These are phyloP conservation scores for Pachyrhizus erosus DNA, from an alignment of 306 rosid species.

Conservation along the genomic window DNA sequence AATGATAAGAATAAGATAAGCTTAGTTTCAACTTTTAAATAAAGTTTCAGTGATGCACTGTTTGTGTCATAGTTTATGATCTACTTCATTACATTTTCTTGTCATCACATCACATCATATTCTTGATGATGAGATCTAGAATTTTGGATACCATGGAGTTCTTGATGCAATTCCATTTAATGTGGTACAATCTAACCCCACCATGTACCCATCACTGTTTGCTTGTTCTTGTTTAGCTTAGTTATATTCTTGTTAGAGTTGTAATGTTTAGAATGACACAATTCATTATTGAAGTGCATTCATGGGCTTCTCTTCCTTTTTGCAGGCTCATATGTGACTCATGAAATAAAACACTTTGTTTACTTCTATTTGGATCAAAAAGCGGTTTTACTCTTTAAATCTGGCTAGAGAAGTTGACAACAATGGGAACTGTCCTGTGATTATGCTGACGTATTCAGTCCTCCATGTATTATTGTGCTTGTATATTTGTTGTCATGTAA, in stretches of 20 bases:
- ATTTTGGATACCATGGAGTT: neutral
- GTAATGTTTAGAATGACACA: neutral
- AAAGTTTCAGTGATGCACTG: neutral
- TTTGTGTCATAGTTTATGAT: neutral
- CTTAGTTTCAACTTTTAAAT: neutral
- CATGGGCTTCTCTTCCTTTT: slow-evolving; percentile 23
- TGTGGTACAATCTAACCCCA: neutral
- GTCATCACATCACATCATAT: neutral
- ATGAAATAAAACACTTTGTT: slow-evolving; percentile 90
- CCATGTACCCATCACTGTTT: neutral
- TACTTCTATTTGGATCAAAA: slow-evolving; percentile 96
- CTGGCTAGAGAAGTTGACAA: slow-evolving; percentile 62
- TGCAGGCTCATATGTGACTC: slow-evolving; percentile 94
- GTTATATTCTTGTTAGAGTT: neutral
- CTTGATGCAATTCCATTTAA: neutral
- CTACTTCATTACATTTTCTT: neutral
- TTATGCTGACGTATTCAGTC: slow-evolving; percentile 46
- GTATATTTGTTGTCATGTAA: slow-evolving; percentile 58
- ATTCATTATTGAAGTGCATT: slow-evolving; percentile 19
- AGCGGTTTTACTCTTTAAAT: slow-evolving; percentile 86
- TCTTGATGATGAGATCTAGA: neutral
- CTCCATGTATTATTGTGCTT: slow-evolving; percentile 62
- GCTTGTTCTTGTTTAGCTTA: neutral
- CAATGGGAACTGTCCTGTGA: slow-evolving; percentile 45
- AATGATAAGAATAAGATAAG: neutral